Evolutionary conservation across 257 asterid genomes (phyloP), one percentile per base, ranked within the genome.

Genomic region (Solanum piurae): DNA sequence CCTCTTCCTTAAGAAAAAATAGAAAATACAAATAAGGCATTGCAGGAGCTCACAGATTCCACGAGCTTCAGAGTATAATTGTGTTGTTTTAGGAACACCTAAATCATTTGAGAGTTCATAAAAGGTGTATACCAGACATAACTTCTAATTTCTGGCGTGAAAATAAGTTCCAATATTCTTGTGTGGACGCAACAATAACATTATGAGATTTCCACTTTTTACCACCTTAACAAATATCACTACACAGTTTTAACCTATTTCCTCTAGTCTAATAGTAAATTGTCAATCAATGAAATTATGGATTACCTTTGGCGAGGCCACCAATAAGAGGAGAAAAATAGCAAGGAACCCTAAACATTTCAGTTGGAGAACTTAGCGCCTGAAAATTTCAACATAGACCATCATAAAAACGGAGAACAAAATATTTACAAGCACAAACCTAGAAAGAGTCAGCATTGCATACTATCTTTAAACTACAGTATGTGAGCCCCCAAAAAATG

Each of bases 251-350:
- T 25, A 77, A 77, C 37, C 62, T 42, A n/a, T 40, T 77, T 77
- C 46, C 37, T 77, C 64, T 42, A 25, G 84, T 25, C 84, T 77
- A 42, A 40, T 14, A 16, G 6, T 79, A 13, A 44, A 42, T 25
- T 79, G 38, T 4, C 84, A 44, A 44, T 79, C 84, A 79, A 79
- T 79, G 64, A 44, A n/a, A n/a, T 40, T 40, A 16, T 49, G 60
- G 60, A 64, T 83, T 94, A 96, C 99, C 99, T 94, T 95, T 93
- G 38, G 87, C 66, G 31, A 95, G 89, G 89, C 96, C 96, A 86
- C 91, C 87, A 69, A 97, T 89, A 88, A 95, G 93, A 85, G 98
- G 95, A 55, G 92, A 40, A 87, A 91, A 95, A 92, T 93, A 95
- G 87, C 82, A 33, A 87, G 99, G 93, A 86, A 91, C 87, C 83